These are phyloP conservation scores for Geranium brycei DNA, from an alignment of 345 rosid genomes.

Conservation along the genomic window DNA sequence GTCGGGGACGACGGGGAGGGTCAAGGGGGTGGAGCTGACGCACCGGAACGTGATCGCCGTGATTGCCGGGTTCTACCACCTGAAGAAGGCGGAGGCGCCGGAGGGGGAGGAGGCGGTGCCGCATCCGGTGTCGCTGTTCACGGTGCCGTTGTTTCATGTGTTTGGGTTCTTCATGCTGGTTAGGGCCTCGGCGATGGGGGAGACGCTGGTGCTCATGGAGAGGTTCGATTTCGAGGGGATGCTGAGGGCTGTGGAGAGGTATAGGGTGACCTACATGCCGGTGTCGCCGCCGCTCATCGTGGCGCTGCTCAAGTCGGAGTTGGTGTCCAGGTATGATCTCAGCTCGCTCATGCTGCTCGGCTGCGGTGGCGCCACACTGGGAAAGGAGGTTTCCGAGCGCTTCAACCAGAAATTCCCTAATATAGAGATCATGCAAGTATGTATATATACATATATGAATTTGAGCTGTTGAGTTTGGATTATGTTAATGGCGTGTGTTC, in stretches of 20 bases:
- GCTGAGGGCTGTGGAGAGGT: constrained; percentile 35
- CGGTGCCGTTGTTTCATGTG: constrained; percentile 36
- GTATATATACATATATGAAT: not conserved
- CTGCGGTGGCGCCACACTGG: constrained; percentile 76
- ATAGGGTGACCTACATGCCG: constrained; percentile 48
- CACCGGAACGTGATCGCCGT: constrained; percentile 66
- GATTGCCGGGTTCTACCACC: constrained; percentile 32
- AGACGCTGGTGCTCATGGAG: constrained; percentile 32
- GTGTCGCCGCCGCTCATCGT: constrained; percentile 77
- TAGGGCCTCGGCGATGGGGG: constrained; percentile 21
- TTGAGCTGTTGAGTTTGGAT: not conserved
- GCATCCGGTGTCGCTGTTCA: constrained; percentile 35
- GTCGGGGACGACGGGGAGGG: constrained; percentile 76
- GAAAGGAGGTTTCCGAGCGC: constrained; percentile 55
- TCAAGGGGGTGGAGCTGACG: constrained; percentile 52
- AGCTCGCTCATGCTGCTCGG: constrained; percentile 45
- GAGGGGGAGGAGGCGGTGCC: constrained; percentile 10
- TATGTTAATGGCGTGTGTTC: not conserved
- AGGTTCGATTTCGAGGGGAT: constrained; percentile 32
- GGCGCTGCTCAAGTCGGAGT: constrained; percentile 50
- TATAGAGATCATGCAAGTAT: constrained; percentile 53
- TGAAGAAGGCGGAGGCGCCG: constrained; percentile 9
- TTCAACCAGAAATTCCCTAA: constrained; percentile 60
- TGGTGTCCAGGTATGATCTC: constrained; percentile 50
- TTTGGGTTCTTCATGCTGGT: constrained; percentile 32